Conservation (phyloP, 345 rosid genomes). For the Brassica cretica region DNA sequence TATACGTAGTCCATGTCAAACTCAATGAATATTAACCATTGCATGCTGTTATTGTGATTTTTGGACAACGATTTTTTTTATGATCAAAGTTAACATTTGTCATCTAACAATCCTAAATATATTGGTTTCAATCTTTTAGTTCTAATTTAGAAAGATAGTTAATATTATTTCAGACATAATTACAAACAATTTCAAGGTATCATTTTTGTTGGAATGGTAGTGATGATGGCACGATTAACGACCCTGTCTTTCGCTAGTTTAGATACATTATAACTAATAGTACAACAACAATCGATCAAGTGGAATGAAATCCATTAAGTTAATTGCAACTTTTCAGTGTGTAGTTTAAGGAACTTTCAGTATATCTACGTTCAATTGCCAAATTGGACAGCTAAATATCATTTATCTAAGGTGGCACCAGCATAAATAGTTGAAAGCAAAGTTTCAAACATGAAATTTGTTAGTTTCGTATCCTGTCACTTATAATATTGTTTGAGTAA, state of each 20-base stretch:
- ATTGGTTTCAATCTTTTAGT: neutral
- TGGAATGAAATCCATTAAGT: neutral
- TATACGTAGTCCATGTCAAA: neutral
- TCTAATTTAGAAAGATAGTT: neutral
- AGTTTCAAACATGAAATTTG: conserved; percentile 27
- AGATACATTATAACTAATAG: neutral
- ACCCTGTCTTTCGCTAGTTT: neutral
- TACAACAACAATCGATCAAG: neutral
- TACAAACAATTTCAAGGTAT: neutral
- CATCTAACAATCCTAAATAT: neutral
- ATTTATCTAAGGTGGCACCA: conserved; percentile 8
- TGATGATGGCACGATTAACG: neutral
- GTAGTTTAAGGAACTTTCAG: neutral
- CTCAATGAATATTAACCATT: neutral
- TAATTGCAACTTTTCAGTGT: conserved; percentile 3
- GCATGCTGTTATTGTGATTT: neutral
- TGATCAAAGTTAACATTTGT: neutral
- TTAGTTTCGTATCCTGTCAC: conserved; percentile 9
- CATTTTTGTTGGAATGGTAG: neutral
- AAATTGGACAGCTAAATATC: conserved; percentile 5
- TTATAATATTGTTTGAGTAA: neutral
- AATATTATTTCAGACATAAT: neutral
- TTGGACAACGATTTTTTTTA: neutral
- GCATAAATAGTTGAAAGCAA: conserved; percentile 35
- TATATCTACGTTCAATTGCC: neutral